phyloP scores from a whole-genome alignment of 2,329 filamentous ascomycete genomes.

The Beauveria bassiana region DNA sequence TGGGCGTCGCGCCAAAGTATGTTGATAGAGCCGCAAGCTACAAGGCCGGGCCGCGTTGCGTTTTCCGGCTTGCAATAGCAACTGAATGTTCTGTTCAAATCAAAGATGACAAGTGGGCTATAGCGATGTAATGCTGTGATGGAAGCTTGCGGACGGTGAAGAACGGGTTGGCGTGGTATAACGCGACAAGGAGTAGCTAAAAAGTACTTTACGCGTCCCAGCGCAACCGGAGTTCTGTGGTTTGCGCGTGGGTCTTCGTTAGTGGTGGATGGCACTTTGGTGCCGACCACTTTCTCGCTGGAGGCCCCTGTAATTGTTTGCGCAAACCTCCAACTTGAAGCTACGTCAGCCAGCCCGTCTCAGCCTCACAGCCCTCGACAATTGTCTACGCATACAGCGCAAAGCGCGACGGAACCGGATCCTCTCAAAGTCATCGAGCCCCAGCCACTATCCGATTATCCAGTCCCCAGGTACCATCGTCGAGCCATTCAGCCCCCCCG shows the following conservation, averaged over 20 bases:
- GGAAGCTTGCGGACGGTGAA: neutral
- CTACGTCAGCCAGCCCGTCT: neutral
- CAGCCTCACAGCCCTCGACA: neutral
- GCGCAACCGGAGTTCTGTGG: neutral
- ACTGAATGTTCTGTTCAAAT: neutral
- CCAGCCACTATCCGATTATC: neutral
- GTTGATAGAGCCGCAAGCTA: neutral
- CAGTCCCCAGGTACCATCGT: neutral
- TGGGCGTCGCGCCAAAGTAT: neutral
- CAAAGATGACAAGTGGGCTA: neutral
- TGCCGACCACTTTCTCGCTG: constrained; percentile 9
- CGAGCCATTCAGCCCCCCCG: neutral
- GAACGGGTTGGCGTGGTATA: neutral
- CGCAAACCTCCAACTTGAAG: constrained; percentile 3
- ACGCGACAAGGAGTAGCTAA: neutral
- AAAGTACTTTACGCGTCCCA: constrained; percentile 9
- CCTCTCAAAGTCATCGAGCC: no score
- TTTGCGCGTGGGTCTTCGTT: neutral
- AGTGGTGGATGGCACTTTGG: neutral
- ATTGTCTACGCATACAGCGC: neutral
- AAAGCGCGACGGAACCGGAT: neutral
- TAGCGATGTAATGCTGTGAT: neutral
- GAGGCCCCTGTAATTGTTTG: constrained; percentile 12
- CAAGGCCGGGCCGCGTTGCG: no score
- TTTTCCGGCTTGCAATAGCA: neutral